Evolutionary conservation across 441 rosid species (phyloP).

Genomic region (Erysimum cheiri): DNA sequence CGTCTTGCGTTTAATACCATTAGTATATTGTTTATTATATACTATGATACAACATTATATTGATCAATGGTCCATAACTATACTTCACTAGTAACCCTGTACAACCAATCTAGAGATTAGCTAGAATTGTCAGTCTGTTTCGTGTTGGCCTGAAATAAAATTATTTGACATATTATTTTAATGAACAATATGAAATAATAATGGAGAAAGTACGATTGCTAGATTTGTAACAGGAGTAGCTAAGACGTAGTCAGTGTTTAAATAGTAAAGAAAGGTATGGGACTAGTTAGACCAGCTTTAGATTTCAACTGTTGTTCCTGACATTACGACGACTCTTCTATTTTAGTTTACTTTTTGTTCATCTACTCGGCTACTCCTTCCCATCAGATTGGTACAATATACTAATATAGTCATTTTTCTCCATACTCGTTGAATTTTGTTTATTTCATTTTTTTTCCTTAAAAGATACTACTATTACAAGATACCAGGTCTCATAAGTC

Average conservation of each 20-base stretch:
- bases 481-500: not conserved
- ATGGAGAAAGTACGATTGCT: constrained; percentile 35
- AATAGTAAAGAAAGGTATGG: constrained; percentile 45
- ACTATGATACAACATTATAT: constrained; percentile 1
- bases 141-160: constrained; percentile 31
- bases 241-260: constrained; percentile 41
- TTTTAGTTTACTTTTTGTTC: constrained; percentile 36
- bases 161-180: not conserved
- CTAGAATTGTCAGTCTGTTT: constrained; percentile 44
- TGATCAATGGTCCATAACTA: constrained; percentile 37
- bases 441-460: not conserved
- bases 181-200: not conserved
- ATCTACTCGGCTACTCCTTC: constrained; percentile 3
- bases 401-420: constrained; percentile 17
- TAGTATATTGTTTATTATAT: not conserved
- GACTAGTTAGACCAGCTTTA: constrained; percentile 39
- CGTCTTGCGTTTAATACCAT: constrained; percentile 12
- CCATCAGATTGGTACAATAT: not conserved
- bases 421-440: constrained; percentile 9
- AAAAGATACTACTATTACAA: not conserved
- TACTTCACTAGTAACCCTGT: constrained; percentile 33
- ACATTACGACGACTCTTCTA: constrained; percentile 32
- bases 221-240: constrained; percentile 36
- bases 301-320: constrained; percentile 41
- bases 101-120: constrained; percentile 34